A percentile compares a stretch with the other conserved stretches of the same genome.
Evolutionary conservation across 495 filamentous ascomycete genomes (phyloP).

Genomic region (Hypoxylon lenormandii): DNA sequence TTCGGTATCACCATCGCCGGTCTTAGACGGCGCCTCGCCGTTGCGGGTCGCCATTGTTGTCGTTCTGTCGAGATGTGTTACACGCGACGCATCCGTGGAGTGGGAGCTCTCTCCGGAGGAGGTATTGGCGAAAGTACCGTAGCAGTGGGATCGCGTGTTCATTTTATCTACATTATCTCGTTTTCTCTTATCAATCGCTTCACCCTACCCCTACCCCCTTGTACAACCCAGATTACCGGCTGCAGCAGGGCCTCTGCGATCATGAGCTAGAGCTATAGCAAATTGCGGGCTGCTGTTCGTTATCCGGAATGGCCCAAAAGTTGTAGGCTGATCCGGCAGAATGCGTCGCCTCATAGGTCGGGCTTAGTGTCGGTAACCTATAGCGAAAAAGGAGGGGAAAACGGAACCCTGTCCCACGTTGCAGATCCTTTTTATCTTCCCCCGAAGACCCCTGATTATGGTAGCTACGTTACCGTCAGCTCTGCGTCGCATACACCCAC

Average conservation of each 20-base stretch:
- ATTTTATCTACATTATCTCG: conserved; percentile 33
- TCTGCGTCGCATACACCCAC: no score
- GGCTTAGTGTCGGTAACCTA: conserved; percentile 6
- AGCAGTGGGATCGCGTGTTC: conserved; percentile 44
- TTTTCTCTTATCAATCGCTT: conserved; percentile 27
- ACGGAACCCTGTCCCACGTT: conserved; percentile 7
- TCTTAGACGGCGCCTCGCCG: conserved; percentile 36
- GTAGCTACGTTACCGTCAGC: no score
- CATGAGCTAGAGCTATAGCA: conserved; percentile 17
- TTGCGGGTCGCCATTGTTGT: conserved; percentile 28
- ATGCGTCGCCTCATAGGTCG: conserved; percentile 38
- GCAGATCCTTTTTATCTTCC: no score
- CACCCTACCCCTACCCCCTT: no score
- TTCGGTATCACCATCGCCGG: conserved; percentile 19
- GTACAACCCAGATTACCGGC: conserved; percentile 33
- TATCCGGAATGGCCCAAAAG: conserved; percentile 33
- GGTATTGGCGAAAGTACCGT: conserved; percentile 36
- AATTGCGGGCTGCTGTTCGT: conserved; percentile 25
- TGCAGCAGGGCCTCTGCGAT: conserved; percentile 5
- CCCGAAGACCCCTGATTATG: no score
- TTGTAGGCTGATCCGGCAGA: conserved; percentile 42
- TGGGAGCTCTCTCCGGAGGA: conserved; percentile 28
- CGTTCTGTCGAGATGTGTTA: conserved; percentile 22
- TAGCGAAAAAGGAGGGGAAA: conserved; percentile 33
- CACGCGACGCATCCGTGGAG: conserved; percentile 31